A percentile compares a stretch with the other conserved stretches of the same genome.
Evolutionary conservation across 116 monocot species (phyloP).

Genomic region (Dioscorea cayenensis): DNA sequence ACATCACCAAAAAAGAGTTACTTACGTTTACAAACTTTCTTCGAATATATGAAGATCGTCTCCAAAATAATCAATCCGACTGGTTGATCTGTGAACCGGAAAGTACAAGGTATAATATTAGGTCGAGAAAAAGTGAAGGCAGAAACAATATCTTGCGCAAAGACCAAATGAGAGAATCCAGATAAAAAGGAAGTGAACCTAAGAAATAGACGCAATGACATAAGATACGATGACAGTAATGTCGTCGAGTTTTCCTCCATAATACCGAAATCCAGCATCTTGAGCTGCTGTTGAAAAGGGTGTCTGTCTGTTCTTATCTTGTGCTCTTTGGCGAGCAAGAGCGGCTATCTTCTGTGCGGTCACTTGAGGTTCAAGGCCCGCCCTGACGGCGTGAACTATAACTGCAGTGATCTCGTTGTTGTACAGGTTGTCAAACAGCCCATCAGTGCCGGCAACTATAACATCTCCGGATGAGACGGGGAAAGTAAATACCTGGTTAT

Average conservation of each 20-base stretch:
- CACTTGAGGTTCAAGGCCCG: constrained; percentile 46
- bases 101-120: too few relatives aligned
- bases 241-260: constrained; percentile 85
- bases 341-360: constrained; percentile 70
- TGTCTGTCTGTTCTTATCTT: constrained; percentile 58
- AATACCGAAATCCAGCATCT: constrained; percentile 70
- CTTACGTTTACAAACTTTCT: too few relatives aligned
- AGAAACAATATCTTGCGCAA: not conserved
- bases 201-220: constrained; percentile 22
- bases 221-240: constrained; percentile 72
- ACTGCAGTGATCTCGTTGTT: constrained; percentile 54
- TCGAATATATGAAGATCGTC: too few relatives aligned
- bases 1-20: too few relatives aligned
- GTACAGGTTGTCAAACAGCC: constrained; percentile 80
- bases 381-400: constrained; percentile 54
- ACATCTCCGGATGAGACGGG: constrained; percentile 64
- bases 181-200: not conserved
- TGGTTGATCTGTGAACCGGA: too few relatives aligned
- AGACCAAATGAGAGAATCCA: not conserved
- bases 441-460: constrained; percentile 72
- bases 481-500: constrained; percentile 48
- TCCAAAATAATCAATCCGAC: too few relatives aligned
- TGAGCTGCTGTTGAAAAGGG: constrained; percentile 75
- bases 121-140: too few relatives aligned
- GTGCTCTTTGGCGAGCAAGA: constrained; percentile 57